Evolutionary conservation across 2,329 filamentous ascomycete genomes (phyloP), one percentile per base, ranked within the genome.

Genomic region (Calycina marina): DNA sequence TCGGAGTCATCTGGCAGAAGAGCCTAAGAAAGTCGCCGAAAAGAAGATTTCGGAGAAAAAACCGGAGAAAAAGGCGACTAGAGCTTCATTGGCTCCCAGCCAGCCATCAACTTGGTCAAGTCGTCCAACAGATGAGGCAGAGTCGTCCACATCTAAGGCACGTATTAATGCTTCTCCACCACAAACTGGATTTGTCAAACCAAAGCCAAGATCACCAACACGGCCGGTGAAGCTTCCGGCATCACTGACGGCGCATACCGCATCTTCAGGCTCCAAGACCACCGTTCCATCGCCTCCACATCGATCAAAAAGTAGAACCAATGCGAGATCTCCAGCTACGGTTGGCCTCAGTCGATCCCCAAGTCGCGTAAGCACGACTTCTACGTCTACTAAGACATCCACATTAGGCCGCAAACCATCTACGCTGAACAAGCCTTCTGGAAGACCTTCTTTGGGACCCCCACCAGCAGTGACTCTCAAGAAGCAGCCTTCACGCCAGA

Each of bases 231-330:
- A 69, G 35, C 59, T 84, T 1, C 73, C 78, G 6, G 61, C 77
- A 6, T 74, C 76, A 36, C 59, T 84, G 17, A 77, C 65, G 14
- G 73, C 76, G 4, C 77, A 75, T 18, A 85, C 79, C 3, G 69
- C 77, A 14, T 65, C 79, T 1, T 84, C 72, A 1, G 69, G 68
- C 11, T 75, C 72, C 10, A 82, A 76, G 53, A 60, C 65, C 30
- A 61, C 61, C n/a, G 50, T 35, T 14, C 53, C 30, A 41, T 50
- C 37, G 22, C 36, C 52, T 13, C 43, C 46, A 8, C 51, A 57
- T 25, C 57, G 59, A 40, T 62, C 65, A 8, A 51, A 58, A 11
- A 59, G 51, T 34, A 60, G 53, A 40, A 56, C 50, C 39, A 60
- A 50, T 15, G 56, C 56, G 17, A 59, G 46, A 35, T 25, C 28